These are phyloP conservation scores for Citrus hindsii DNA, from an alignment of 345 rosid species.

Conservation along the genomic window DNA sequence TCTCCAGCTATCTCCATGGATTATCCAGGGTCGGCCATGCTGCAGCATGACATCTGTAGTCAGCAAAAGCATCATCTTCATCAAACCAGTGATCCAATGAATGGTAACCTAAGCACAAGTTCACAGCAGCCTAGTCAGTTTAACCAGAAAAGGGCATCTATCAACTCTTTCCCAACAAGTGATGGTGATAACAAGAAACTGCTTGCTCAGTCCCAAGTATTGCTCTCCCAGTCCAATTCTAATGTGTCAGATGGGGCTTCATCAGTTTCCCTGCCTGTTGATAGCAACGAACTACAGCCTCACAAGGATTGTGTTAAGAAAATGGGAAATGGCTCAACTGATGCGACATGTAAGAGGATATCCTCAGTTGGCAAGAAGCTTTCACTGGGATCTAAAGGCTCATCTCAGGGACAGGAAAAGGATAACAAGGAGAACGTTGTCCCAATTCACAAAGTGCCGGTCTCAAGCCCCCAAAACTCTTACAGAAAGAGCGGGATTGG, in stretches of 20 bases:
- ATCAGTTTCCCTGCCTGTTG: not conserved
- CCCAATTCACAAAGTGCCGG: constrained; percentile 13
- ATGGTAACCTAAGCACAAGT: constrained; percentile 3
- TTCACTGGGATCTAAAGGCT: constrained; percentile 37
- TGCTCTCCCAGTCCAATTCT: not conserved
- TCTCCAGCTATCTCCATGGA: constrained; percentile 3
- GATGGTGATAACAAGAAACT: constrained; percentile 8
- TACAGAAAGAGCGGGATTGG: constrained; percentile 18
- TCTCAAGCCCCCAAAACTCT: constrained; percentile 16
- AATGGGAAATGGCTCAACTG: constrained; percentile 3
- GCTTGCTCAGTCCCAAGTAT: not conserved
- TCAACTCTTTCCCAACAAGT: constrained; percentile 3
- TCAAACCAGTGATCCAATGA: not conserved
- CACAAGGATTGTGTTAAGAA: constrained; percentile 12
- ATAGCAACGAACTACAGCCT: not conserved
- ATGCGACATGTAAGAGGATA: constrained; percentile 21
- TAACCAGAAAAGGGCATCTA: constrained; percentile 5
- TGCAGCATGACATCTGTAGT: not conserved
- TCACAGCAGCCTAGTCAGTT: not conserved
- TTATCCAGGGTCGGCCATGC: constrained; percentile 3
- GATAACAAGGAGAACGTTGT: constrained; percentile 31
- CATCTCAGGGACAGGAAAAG: constrained; percentile 8
- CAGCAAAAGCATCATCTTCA: constrained; percentile 1
- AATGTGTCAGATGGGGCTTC: constrained; percentile 4
- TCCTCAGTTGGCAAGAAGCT: constrained; percentile 34